These are phyloP conservation scores for Periconia sp. DNA, from an alignment of 2,329 filamentous ascomycete genomes.

Conservation along the genomic window DNA sequence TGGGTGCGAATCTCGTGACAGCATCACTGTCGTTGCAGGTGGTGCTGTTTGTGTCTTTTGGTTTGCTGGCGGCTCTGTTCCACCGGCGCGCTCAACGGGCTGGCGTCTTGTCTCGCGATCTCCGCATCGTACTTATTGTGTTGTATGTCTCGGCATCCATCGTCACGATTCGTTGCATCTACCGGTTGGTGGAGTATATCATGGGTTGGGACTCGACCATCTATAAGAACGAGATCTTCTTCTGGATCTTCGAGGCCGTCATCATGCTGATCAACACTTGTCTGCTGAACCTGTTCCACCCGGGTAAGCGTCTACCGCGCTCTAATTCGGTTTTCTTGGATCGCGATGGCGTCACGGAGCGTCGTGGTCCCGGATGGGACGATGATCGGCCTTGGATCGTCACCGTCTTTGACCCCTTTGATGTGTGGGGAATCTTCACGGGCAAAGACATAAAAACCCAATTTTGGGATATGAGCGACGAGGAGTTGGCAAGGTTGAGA, in stretches of 20 bases:
- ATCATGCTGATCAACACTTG: slow-evolving; percentile 56
- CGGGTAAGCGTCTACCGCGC: slow-evolving; percentile 52
- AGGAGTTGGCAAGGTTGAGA: slow-evolving; percentile 28
- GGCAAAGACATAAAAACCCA: slow-evolving; percentile 37
- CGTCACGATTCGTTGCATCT: slow-evolving; percentile 53
- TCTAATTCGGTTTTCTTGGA: slow-evolving; percentile 55
- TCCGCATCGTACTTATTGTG: slow-evolving; percentile 48
- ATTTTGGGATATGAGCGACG: slow-evolving; percentile 42
- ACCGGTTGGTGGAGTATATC: slow-evolving; percentile 56
- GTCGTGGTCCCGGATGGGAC: slow-evolving; percentile 52
- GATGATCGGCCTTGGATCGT: slow-evolving; percentile 50
- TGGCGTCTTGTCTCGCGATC: slow-evolving; percentile 46
- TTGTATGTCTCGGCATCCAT: slow-evolving; percentile 54
- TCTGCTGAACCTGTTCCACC: slow-evolving; percentile 56
- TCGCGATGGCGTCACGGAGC: slow-evolving; percentile 55
- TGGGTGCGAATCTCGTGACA: slow-evolving; percentile 52
- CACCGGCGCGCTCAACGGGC: slow-evolving; percentile 46
- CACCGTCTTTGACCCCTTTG: slow-evolving; percentile 43
- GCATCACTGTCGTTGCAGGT: slow-evolving; percentile 54
- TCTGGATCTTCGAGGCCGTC: slow-evolving; percentile 57
- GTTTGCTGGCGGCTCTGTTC: slow-evolving; percentile 50
- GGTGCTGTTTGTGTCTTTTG: slow-evolving; percentile 53
- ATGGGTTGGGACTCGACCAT: slow-evolving; percentile 38
- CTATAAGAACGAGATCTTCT: slow-evolving; percentile 53
- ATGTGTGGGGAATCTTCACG: slow-evolving; percentile 33